phyloP scores from a whole-genome alignment of 1,139 yeast species.

The Sugiyamaella japonica region DNA sequence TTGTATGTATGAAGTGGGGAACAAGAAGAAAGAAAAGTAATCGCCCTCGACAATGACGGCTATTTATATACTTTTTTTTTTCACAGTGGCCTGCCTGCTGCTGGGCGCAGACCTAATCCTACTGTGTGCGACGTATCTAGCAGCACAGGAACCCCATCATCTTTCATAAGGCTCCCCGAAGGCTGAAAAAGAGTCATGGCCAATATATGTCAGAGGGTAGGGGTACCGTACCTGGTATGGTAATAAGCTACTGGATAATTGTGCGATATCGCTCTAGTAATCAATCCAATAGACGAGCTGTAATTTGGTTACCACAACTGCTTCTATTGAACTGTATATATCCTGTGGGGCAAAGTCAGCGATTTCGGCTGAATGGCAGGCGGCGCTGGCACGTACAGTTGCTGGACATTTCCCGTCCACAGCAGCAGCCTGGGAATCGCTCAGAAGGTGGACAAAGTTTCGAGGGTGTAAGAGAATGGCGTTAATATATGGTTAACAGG shows the following conservation, averaged over 20 bases:
- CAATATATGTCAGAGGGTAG: neutral
- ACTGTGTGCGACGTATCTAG: neutral
- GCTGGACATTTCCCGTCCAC: too few species aligned
- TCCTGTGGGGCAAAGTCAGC: neutral
- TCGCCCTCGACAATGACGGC: neutral
- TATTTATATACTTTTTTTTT: conserved; percentile 2
- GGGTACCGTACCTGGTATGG: neutral
- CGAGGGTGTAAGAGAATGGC: too few species aligned
- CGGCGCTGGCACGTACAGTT: too few species aligned
- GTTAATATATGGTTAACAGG: too few species aligned
- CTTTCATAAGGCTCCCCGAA: neutral
- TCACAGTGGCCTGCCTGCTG: neutral
- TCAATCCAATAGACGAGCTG: conserved; percentile 8
- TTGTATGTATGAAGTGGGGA: conserved; percentile 2
- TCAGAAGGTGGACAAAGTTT: too few species aligned
- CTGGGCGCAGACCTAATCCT: conserved; percentile 1
- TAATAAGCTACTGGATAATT: neutral
- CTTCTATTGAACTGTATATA: neutral
- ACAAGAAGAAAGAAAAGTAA: neutral
- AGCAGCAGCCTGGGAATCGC: too few species aligned
- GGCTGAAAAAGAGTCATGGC: conserved; percentile 9
- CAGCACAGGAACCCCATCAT: neutral
- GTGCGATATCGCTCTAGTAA: conserved; percentile 12
- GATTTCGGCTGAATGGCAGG: neutral
- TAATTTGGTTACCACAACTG: neutral